Percentiles rank a stretch among this genome's conserved stretches.
phyloP scores from a whole-genome alignment of 2,329 filamentous ascomycete species.

The Aspergillus japonicus region DNA sequence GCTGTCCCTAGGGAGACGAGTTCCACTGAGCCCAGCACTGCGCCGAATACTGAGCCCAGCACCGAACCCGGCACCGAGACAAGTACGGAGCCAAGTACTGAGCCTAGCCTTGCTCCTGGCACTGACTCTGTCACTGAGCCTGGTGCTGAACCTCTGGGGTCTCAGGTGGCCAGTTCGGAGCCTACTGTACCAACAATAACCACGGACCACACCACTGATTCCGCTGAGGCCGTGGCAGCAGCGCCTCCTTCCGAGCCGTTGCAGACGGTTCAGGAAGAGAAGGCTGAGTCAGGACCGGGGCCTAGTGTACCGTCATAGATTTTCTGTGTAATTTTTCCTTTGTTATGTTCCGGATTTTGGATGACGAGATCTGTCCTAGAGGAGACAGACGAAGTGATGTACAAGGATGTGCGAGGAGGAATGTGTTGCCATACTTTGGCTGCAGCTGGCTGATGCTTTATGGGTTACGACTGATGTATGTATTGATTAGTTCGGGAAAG shows the following conservation, averaged over 20 bases:
- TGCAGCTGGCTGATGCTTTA: conserved; percentile 9
- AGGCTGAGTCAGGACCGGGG: conserved; percentile 1
- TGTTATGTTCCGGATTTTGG: conserved; percentile 1
- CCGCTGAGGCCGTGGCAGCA: background rate
- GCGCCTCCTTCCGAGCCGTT: background rate
- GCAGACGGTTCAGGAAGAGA: background rate
- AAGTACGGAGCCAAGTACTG: background rate
- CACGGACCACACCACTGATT: background rate
- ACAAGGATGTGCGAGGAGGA: background rate
- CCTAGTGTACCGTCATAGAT: conserved; percentile 6
- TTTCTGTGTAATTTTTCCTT: background rate
- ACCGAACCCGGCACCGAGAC: background rate
- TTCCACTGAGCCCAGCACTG: background rate
- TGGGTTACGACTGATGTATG: conserved; percentile 16
- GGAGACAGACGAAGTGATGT: background rate
- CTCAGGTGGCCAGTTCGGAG: background rate
- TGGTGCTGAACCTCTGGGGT: background rate
- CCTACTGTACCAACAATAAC: background rate
- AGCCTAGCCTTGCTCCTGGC: background rate
- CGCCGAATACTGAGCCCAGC: background rate
- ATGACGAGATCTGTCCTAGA: background rate
- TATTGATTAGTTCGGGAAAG: conserved; percentile 7
- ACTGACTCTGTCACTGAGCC: background rate
- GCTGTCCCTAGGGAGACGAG: background rate
- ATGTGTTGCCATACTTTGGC: background rate